These are phyloP conservation scores for Colletotrichum falcatum DNA, from an alignment of 2,329 filamentous ascomycete species.

Conservation along the genomic window DNA sequence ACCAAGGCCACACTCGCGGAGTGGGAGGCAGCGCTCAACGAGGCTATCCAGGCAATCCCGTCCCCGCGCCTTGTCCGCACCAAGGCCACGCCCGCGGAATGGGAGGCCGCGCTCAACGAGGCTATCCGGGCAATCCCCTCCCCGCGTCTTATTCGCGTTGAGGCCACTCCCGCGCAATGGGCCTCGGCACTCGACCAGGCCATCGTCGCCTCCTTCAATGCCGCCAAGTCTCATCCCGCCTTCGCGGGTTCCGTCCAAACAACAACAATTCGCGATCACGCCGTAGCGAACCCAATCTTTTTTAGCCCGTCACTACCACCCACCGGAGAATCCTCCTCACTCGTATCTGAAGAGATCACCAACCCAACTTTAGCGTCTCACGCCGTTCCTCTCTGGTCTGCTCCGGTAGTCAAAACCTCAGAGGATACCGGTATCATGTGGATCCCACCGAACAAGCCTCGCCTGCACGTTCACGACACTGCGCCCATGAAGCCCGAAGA, in stretches of 20 bases:
- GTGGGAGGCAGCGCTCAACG: slow-evolving; percentile 39
- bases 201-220: slow-evolving; percentile 17
- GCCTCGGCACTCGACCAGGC: slow-evolving; percentile 39
- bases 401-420: slow-evolving; percentile 3
- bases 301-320: neutral
- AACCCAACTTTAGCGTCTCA: neutral
- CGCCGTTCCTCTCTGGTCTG: slow-evolving; percentile 39
- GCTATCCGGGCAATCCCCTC: slow-evolving; percentile 11
- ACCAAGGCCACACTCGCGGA: slow-evolving; percentile 28
- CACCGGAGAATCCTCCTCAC: neutral
- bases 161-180: slow-evolving; percentile 34
- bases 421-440: slow-evolving; percentile 24
- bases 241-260: neutral
- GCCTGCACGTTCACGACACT: slow-evolving; percentile 12
- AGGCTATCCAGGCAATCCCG: slow-evolving; percentile 17
- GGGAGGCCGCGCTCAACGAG: slow-evolving; percentile 37
- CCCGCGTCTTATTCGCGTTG: slow-evolving; percentile 23
- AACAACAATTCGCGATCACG: neutral
- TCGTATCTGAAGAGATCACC: neutral
- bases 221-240: slow-evolving; percentile 32
- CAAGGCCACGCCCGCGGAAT: slow-evolving; percentile 36
- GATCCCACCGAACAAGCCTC: slow-evolving; percentile 17
- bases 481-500: slow-evolving; percentile 30
- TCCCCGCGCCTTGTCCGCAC: slow-evolving; percentile 19
- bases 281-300: slow-evolving; percentile 13